A percentile compares a stretch with the other conserved stretches of the same genome.
These are phyloP conservation scores for Talaromyces verruculosus DNA, from an alignment of 2,329 filamentous ascomycete species.

Conservation along the genomic window DNA sequence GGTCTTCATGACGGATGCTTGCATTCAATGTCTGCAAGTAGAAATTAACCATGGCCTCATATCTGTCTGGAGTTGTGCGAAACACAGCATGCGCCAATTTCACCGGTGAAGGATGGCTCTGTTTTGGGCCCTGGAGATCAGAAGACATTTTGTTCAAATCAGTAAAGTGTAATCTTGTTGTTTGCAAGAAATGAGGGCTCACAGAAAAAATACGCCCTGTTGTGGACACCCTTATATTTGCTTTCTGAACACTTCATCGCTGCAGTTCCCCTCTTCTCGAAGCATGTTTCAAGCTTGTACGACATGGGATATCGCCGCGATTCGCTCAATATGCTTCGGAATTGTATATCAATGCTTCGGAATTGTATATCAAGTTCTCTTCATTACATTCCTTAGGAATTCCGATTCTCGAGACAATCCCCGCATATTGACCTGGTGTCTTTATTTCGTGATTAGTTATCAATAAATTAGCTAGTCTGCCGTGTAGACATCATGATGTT, in stretches of 20 bases:
- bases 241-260: not conserved
- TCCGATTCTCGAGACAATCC: not conserved
- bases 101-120: not conserved
- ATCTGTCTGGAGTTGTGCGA: constrained; percentile 27
- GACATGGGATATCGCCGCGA: not conserved
- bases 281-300: not conserved
- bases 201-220: not conserved
- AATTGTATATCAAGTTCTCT: not conserved
- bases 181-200: not conserved
- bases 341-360: not conserved
- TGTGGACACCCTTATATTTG: not conserved
- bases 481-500: not conserved
- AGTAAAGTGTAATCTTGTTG: not conserved
- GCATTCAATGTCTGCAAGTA: constrained; percentile 43
- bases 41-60: constrained; percentile 36
- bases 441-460: not conserved
- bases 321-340: not conserved
- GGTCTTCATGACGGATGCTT: constrained; percentile 28
- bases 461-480: not conserved
- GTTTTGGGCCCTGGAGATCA: not conserved
- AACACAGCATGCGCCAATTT: constrained; percentile 30
- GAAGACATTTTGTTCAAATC: not conserved
- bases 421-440: not conserved
- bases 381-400: not conserved
- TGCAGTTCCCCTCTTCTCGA: not conserved